Evolutionary conservation across 2,329 filamentous ascomycete genomes (phyloP).

Genomic region (Trichoderma sp.): DNA sequence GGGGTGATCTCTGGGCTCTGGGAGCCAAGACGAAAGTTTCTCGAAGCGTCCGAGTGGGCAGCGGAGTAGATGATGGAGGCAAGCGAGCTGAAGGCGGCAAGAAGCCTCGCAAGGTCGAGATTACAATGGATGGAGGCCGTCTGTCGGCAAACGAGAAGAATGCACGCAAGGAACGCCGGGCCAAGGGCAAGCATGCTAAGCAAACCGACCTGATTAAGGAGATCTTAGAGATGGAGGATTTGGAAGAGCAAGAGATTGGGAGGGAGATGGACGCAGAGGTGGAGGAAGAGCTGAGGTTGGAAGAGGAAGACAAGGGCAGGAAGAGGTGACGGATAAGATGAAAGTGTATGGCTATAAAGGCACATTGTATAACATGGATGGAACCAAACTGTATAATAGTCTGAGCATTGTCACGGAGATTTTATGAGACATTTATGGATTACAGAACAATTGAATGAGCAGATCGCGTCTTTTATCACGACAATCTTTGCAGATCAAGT

Average conservation of each 20-base stretch:
- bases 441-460: background rate
- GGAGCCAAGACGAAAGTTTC: conserved; percentile 81
- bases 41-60: conserved; percentile 60
- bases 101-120: conserved; percentile 39
- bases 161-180: conserved; percentile 36
- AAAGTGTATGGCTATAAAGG: background rate
- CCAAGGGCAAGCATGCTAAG: conserved; percentile 41
- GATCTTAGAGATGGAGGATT: conserved; percentile 35
- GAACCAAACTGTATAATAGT: background rate
- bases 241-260: conserved; percentile 31
- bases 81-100: conserved; percentile 43
- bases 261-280: conserved; percentile 33
- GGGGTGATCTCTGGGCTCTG: conserved; percentile 95
- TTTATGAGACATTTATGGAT: background rate
- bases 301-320: background rate
- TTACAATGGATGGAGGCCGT: conserved; percentile 35
- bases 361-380: background rate
- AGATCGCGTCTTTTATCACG: background rate
- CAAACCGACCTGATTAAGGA: conserved; percentile 41
- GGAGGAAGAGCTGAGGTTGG: conserved; percentile 27
- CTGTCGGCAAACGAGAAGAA: conserved; percentile 40
- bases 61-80: conserved; percentile 45
- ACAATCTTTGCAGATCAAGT: background rate
- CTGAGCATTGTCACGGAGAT: background rate
- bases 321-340: conserved; percentile 1